Base-by-base conservation (phyloP, 1,139 yeast species). In the Sugiyamaella castrensis region DNA sequence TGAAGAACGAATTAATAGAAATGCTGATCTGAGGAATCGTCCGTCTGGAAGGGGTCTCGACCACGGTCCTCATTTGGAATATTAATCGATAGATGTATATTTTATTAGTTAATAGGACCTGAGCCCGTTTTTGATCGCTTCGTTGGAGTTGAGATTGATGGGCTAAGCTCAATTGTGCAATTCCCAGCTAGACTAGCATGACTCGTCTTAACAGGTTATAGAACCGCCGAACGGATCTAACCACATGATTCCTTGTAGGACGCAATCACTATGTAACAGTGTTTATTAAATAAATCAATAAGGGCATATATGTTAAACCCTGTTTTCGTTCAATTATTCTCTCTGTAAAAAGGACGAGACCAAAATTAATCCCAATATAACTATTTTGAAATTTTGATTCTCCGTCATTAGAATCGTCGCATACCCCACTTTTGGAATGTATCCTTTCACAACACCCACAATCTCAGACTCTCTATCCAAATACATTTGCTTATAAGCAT, bases 361-460 rank as follows among this genome's bases (percentile, higher is more conserved):
- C 4, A 83, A 87, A 70, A 87, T 74, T 39, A 82, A 63, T 1
- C 86, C 95, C 57, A 88, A 70, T 61, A 87, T 68, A 1, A 82
- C 82, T 59, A 78, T 83, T 63, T 85, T 84, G 68, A 86, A 80
- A 63, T 85, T 86, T 47, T 77, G 77, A 62, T 88, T 88, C 64
- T 94, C 98, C n/a, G 96, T 87, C 58, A 92, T 79, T 62, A 91
- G 76, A 53, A 92, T 91, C 2, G 98, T 94, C 9, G 91, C 78
- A 62, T 92, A 92, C 0, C 99, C 99, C 16, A 91, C 74, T 59
- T 78, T 80, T n/a, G 99, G 99, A 52, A 92, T 71, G 64, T 89
- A 92, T 1, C 85, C 98, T 68, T 84, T 84, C 28, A 92, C 98
- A 4, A 91, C 82, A 1, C 98, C 98, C 11, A 88, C 81, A 50